A percentile compares a stretch with the other conserved stretches of the same genome.
phyloP scores from a whole-genome alignment of 2,329 filamentous ascomycete species.

The Leptoxyphium fumago region DNA sequence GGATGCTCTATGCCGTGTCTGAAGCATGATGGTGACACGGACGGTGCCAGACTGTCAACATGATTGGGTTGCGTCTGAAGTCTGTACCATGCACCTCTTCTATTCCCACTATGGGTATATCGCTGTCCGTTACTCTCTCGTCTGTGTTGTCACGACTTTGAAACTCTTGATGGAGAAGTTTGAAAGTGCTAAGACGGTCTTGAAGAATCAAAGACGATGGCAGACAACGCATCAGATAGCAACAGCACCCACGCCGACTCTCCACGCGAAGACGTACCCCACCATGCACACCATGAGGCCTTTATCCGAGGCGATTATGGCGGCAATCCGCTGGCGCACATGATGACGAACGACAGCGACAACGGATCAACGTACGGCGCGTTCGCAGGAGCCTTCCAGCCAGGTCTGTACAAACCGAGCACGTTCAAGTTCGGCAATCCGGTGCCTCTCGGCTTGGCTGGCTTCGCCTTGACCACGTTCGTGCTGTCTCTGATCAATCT shows the following conservation, averaged over 20 bases:
- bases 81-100: too few relatives aligned
- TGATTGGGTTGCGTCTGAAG: too few relatives aligned
- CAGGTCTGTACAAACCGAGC: constrained; percentile 47
- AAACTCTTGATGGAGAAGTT: neutral
- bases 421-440: constrained; percentile 63
- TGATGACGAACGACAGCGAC: constrained; percentile 28
- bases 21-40: too few relatives aligned
- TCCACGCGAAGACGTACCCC: neutral
- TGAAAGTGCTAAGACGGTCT: neutral
- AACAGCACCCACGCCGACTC: neutral
- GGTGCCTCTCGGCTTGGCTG: constrained; percentile 59
- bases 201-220: neutral
- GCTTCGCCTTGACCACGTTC: constrained; percentile 74
- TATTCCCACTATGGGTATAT: too few relatives aligned
- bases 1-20: too few relatives aligned
- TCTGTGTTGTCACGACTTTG: too few relatives aligned
- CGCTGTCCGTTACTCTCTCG: too few relatives aligned
- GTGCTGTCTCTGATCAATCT: constrained; percentile 64
- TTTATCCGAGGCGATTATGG: constrained; percentile 13
- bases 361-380: constrained; percentile 32
- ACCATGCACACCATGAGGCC: neutral
- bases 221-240: neutral
- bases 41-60: too few relatives aligned
- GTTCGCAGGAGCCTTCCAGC: constrained; percentile 61
- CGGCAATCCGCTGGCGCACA: constrained; percentile 34